Conservation (phyloP, 306 rosid species). For the Ceratonia siliqua region DNA sequence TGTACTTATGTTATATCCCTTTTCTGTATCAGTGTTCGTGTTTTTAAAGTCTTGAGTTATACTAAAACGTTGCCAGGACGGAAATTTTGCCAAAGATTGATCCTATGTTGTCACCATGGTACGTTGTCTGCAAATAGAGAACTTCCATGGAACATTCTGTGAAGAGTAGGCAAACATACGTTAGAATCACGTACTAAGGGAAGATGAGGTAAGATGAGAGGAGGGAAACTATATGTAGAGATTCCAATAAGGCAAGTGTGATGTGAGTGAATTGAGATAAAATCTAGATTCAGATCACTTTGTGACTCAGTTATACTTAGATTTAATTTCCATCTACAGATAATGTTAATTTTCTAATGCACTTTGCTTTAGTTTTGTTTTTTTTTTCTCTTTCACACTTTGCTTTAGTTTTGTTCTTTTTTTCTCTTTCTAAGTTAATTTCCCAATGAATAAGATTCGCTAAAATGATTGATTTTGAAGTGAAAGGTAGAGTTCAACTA, state of each 20-base stretch:
- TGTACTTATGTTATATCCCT: no score
- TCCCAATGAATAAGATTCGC: neutral
- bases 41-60: neutral
- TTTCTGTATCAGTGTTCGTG: no score
- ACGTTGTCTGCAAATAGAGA: neutral
- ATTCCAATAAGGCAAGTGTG: constrained; percentile 19
- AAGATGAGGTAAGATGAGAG: constrained; percentile 8
- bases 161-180: neutral
- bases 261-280: constrained; percentile 15
- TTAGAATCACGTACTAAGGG: neutral
- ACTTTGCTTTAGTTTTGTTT: neutral
- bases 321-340: neutral
- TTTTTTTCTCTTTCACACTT: no score
- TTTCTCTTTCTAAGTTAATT: neutral
- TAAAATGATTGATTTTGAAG: neutral
- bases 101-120: constrained; percentile 5
- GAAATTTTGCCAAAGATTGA: neutral
- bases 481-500: constrained; percentile 1
- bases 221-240: neutral
- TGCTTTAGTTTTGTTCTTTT: neutral
- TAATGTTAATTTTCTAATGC: neutral
- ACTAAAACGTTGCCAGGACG: neutral
- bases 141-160: constrained; percentile 17
- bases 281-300: neutral
- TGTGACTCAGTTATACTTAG: neutral